A percentile compares a stretch with the other conserved stretches of the same genome.
Evolutionary conservation across 2,329 filamentous ascomycete genomes (phyloP).

Genomic region (Pyrenophora tritici-repentis): DNA sequence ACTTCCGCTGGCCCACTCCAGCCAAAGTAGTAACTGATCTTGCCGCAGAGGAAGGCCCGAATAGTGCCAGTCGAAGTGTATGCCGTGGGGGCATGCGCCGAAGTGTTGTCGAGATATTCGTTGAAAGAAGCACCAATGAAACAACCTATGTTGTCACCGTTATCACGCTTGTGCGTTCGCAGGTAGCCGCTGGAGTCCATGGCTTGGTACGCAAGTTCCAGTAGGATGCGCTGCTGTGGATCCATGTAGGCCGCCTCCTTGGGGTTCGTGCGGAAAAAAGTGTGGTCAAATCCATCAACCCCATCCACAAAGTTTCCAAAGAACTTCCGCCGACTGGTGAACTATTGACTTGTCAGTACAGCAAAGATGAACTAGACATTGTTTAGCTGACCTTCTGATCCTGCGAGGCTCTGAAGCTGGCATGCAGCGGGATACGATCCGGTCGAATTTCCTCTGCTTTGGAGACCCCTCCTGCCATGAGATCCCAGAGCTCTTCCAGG

Average conservation of each 20-base stretch:
- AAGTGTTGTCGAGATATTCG: constrained; percentile 33
- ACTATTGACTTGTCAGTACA: too few species aligned
- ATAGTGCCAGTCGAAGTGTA: constrained; percentile 23
- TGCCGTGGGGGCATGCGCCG: constrained; percentile 12
- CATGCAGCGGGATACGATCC: too few species aligned
- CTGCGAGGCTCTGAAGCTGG: too few species aligned
- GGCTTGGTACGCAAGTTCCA: constrained; percentile 38
- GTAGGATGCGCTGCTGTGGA: constrained; percentile 29
- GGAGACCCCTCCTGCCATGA: too few species aligned
- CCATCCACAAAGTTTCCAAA: constrained; percentile 12
- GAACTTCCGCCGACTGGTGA: constrained; percentile 1
- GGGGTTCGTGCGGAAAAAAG: constrained; percentile 27
- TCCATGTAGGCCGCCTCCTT: constrained; percentile 29
- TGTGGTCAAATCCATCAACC: constrained; percentile 36
- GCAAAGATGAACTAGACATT: too few species aligned
- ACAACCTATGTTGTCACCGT: constrained; percentile 28
- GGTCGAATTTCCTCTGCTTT: too few species aligned
- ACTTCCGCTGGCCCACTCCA: constrained; percentile 28
- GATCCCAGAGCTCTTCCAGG: too few species aligned
- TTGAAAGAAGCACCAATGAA: constrained; percentile 36
- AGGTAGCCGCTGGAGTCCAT: constrained; percentile 42
- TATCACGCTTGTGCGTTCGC: neutral
- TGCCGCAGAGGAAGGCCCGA: constrained; percentile 23
- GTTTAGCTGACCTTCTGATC: too few species aligned
- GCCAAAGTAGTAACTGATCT: constrained; percentile 31